These are phyloP conservation scores for Kwoniella bestiolae DNA, from an alignment of 768 basidiomycete species.

Conservation along the genomic window DNA sequence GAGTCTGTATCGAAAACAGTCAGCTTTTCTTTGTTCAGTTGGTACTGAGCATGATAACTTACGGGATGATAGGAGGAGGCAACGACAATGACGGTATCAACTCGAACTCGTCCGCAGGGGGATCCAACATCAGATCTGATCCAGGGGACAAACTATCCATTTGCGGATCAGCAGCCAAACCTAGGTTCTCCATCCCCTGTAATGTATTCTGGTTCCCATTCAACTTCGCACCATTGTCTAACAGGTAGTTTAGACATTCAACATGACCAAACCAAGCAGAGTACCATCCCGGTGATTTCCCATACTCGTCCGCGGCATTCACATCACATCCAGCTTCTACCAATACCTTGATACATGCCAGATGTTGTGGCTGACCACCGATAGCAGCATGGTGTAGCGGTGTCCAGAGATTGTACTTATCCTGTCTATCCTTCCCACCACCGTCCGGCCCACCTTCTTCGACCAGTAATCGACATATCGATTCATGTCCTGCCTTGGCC, in stretches of 20 bases:
- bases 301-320: constrained; percentile 79
- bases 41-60: constrained; percentile 40
- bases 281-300: constrained; percentile 84
- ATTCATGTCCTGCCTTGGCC: constrained; percentile 84
- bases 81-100: constrained; percentile 91
- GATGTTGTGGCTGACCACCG: constrained; percentile 66
- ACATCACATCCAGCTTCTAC: constrained; percentile 78
- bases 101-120: constrained; percentile 70
- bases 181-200: constrained; percentile 49
- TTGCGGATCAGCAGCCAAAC: constrained; percentile 52
- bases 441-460: constrained; percentile 61
- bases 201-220: constrained; percentile 39
- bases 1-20: no score
- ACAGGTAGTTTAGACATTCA: constrained; percentile 50
- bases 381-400: constrained; percentile 94
- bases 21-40: no score
- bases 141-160: constrained; percentile 50
- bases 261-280: constrained; percentile 84
- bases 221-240: constrained; percentile 48
- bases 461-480: constrained; percentile 79
- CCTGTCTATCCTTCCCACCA: constrained; percentile 75
- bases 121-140: constrained; percentile 60
- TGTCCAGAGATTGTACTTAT: constrained; percentile 99
- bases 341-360: constrained; percentile 73
- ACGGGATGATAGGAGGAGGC: constrained; percentile 97